phyloP scores from a whole-genome alignment of 805 yeast species.

The Wickerhamomyces rabaulensis region DNA sequence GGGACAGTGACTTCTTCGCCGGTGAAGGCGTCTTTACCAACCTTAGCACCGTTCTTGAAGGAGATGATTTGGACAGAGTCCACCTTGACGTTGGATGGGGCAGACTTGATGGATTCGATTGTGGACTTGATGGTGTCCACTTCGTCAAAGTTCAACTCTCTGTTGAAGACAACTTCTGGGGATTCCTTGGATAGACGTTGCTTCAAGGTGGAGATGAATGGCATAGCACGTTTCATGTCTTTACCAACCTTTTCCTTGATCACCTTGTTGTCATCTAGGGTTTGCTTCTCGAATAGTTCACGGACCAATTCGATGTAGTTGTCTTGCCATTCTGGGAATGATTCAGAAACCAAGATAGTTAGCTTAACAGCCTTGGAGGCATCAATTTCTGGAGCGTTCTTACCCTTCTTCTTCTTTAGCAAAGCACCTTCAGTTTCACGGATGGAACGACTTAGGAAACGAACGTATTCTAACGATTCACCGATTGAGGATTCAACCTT shows the following conservation, averaged over 20 bases:
- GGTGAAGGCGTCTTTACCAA: conserved; percentile 61
- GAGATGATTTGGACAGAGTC: conserved; percentile 54
- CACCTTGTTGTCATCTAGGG: conserved; percentile 58
- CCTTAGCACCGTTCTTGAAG: conserved; percentile 55
- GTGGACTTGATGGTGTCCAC: conserved; percentile 55
- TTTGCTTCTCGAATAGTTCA: conserved; percentile 60
- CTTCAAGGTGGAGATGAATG: conserved; percentile 83
- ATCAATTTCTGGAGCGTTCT: conserved; percentile 64
- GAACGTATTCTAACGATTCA: conserved; percentile 75
- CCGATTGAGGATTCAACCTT: conserved; percentile 57
- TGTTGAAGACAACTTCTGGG: conserved; percentile 78
- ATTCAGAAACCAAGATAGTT: conserved; percentile 65
- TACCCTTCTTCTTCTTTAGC: conserved; percentile 83
- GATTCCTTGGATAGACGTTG: conserved; percentile 68
- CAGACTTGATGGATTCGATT: conserved; percentile 49
- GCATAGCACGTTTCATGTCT: conserved; percentile 98
- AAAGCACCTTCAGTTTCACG: conserved; percentile 91
- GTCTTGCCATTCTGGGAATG: conserved; percentile 93
- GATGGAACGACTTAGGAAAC: conserved; percentile 71
- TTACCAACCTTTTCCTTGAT: conserved; percentile 66
- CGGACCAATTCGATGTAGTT: conserved; percentile 77
- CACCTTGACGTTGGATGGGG: conserved; percentile 57
- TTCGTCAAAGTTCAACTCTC: conserved; percentile 84
- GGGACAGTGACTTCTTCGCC: conserved; percentile 67
- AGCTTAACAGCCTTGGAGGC: conserved; percentile 65